Evolutionary conservation across 2,329 filamentous ascomycete species (phyloP).

Genomic region (Penicillium occitanis): DNA sequence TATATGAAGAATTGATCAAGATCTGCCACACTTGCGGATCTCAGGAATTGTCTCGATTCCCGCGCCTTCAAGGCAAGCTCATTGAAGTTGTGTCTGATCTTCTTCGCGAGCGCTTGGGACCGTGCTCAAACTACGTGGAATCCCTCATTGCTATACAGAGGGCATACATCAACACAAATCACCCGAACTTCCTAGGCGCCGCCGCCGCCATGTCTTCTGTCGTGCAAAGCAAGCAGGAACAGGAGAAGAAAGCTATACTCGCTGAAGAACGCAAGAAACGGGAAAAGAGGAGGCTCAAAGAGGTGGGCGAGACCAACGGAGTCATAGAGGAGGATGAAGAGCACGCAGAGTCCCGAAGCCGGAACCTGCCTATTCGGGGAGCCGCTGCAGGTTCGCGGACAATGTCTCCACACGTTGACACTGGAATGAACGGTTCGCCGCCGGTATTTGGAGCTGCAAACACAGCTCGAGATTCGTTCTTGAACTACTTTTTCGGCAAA

Average conservation of each 20-base stretch:
- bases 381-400: slow-evolving; percentile 66
- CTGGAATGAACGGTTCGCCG: slow-evolving; percentile 62
- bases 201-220: slow-evolving; percentile 97
- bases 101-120: slow-evolving; percentile 85
- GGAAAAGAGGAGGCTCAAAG: slow-evolving; percentile 78
- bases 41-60: slow-evolving; percentile 87
- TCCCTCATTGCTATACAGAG: slow-evolving; percentile 96
- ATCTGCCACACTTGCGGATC: slow-evolving; percentile 98
- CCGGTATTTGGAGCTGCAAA: slow-evolving; percentile 62
- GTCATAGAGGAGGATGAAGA: slow-evolving; percentile 68
- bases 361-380: slow-evolving; percentile 59
- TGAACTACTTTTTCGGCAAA: slow-evolving; percentile 99
- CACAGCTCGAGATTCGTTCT: slow-evolving; percentile 79
- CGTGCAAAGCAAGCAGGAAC: slow-evolving; percentile 90
- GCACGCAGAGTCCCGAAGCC: slow-evolving; percentile 54
- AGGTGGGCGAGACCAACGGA: slow-evolving; percentile 75
- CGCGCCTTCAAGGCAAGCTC: slow-evolving; percentile 89
- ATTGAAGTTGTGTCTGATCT: slow-evolving; percentile 98
- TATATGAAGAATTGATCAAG: slow-evolving; percentile 98
- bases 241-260: slow-evolving; percentile 76
- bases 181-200: slow-evolving; percentile 96
- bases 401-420: slow-evolving; percentile 75
- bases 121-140: slow-evolving; percentile 86
- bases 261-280: slow-evolving; percentile 84
- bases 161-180: slow-evolving; percentile 99